Evolutionary conservation across 257 asterid species (phyloP).

Genomic region (Solanum sitiens): DNA sequence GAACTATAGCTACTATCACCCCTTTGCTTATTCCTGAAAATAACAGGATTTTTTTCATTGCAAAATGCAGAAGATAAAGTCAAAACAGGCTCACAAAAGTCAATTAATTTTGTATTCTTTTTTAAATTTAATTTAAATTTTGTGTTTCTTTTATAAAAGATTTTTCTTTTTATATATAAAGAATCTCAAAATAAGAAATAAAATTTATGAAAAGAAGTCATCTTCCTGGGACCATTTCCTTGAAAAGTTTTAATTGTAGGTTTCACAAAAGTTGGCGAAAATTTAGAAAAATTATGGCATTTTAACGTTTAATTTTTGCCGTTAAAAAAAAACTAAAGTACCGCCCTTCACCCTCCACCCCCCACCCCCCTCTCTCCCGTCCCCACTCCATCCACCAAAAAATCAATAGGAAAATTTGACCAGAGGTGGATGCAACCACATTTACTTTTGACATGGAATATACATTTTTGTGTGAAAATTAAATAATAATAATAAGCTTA

Average conservation of each 20-base stretch:
- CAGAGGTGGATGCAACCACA: neutral
- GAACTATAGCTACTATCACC: slow-evolving; percentile 34
- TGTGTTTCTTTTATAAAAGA: neutral
- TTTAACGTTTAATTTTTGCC: neutral
- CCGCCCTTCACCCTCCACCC: neutral
- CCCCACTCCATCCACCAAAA: neutral
- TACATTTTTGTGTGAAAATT: neutral
- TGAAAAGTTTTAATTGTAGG: neutral
- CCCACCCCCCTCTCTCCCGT: neutral
- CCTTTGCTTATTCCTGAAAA: slow-evolving; percentile 41
- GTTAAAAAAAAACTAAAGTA: neutral
- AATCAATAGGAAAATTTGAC: neutral
- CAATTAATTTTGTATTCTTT: neutral
- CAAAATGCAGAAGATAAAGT: neutral
- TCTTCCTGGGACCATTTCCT: neutral
- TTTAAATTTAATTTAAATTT: neutral
- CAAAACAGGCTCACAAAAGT: neutral
- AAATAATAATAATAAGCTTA: neutral
- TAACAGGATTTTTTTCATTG: neutral
- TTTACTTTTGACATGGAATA: neutral
- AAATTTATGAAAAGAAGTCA: neutral
- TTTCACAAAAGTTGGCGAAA: neutral
- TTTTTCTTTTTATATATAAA: neutral
- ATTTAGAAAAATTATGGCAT: neutral
- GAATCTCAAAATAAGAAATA: neutral